Evolutionary conservation across 2,329 filamentous ascomycete genomes (phyloP), one percentile per base, ranked within the genome.

Genomic region (Talaromyces sp.): DNA sequence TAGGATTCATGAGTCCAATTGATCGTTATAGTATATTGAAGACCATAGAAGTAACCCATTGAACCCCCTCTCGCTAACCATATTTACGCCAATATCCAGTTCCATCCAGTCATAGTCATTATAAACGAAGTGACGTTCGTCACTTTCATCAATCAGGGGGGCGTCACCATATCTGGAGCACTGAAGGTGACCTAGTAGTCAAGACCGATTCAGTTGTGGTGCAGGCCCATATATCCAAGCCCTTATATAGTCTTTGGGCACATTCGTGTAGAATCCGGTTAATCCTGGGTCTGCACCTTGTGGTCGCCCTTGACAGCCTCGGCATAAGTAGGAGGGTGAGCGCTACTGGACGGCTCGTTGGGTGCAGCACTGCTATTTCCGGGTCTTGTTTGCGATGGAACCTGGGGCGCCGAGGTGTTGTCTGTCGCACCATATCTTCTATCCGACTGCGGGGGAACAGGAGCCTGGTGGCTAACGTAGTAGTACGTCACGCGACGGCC

Each of bases 291-390:
- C 84, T 98, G 95, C 60, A 97, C 84, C 85, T 98, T 98, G 79
- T 97, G 81, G 75, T 98, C 94, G 1, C 92, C 93, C 72, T 89
- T 89, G 66, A 97, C 89, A 58, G 92, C 94, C 79, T 97, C 92
- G 17, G 91, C 90, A 77, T 98, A 98, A 15, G 90, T 92, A 3
- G 95, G 94, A 49, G 94, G 93, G 43, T 80, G 36, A 79, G 78
- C 69, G 63, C 76, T 74, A 38, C 59, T 27, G 15, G 64, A 29
- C 1, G 49, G 22, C 11, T n/a, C 45, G 69, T 71, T 71, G 70
- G 70, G 69, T 49, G 71, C 72, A 65, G 73, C 73, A 69, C 73
- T 74, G 73, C 73, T 76, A 25, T 58, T 64, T 56, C 34, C 65
- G 1, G 66, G 60, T 15, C 64, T 68, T 43, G 69, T 65, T 7